Base-by-base conservation (phyloP, 108 stramenopile genomes). In the Epipyxis sp. region DNA sequence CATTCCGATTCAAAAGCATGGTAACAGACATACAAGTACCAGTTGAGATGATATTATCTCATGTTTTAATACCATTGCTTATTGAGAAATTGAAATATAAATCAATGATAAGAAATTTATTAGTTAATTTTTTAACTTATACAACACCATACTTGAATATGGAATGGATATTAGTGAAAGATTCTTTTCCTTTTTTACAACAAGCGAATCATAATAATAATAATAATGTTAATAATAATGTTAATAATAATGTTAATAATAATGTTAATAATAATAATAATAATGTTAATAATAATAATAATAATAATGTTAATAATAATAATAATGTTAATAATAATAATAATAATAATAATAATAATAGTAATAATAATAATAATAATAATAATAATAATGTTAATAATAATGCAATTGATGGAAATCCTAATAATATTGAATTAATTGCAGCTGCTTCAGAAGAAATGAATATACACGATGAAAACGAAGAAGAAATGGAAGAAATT, bases 21-120 rank as follows among this genome's bases (percentile, higher is more conserved):
- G n/a, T n/a, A n/a, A n/a, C 41, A 37, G 50, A 32, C 42, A 39
- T 74, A 42, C 50, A 74, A 13, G 10, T 74, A 42, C 43, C 44
- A 42, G 3, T 29, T 3, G 71, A 74, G 71, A 27, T 74, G 46
- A 10, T 74, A 10, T 39, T 32, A 42, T 37, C 37, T 27, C 71
- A 74, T 32, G 61, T 65, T 16, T 32, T 65, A 42, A 3, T 32
- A 42, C 71, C 37, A 42, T 13, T 37, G 13, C 44, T 74, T 10
- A 6, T 74, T 27, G 71, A 74, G 71, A 16, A 42, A 3, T 42
- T 74, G 71, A 16, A 39, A 6, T 65, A 65, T 32, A 32, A 25
- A 10, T 32, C 30, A 16, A 6, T 3, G 61, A 32, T 32, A 32
- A 29, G 35, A 16, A 16, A 3, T 29, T 16, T 65, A 32, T 32